Percentiles rank a stretch among this genome's conserved stretches.
Conservation (phyloP, 2,329 filamentous ascomycete species). For the Leptodontidium sp. region DNA sequence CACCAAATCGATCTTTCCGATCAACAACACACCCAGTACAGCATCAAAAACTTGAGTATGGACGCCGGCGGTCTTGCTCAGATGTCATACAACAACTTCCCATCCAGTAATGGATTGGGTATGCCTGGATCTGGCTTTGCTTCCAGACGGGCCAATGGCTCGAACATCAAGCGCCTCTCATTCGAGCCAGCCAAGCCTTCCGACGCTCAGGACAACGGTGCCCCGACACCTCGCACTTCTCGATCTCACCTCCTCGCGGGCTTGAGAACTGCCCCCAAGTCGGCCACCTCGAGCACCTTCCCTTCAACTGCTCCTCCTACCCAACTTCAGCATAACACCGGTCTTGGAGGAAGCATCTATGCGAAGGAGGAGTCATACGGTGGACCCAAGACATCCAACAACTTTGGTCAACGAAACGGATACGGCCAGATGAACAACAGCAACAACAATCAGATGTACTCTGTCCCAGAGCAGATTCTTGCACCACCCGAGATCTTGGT, state of each 20-base stretch:
- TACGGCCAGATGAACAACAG: slow-evolving; percentile 52
- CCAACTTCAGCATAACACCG: slow-evolving; percentile 53
- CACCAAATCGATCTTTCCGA: slow-evolving; percentile 24
- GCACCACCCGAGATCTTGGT: slow-evolving; percentile 84
- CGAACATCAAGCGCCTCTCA: slow-evolving; percentile 89
- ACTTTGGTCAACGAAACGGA: slow-evolving; percentile 50
- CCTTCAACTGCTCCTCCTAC: slow-evolving; percentile 70
- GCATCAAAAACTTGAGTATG: slow-evolving; percentile 58
- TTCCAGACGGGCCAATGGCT: slow-evolving; percentile 79
- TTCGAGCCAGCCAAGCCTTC: slow-evolving; percentile 76
- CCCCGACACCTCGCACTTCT: slow-evolving; percentile 88
- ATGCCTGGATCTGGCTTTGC: slow-evolving; percentile 83
- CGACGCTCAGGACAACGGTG: slow-evolving; percentile 71
- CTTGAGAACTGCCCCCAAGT: slow-evolving; percentile 92
- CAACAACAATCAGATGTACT: slow-evolving; percentile 66
- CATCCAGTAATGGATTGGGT: slow-evolving; percentile 74
- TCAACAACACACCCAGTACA: slow-evolving; percentile 36
- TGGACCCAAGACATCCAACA: slow-evolving; percentile 46
- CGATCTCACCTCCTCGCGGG: slow-evolving; percentile 94
- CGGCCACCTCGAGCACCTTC: slow-evolving; percentile 74
- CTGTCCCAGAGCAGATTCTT: slow-evolving; percentile 83
- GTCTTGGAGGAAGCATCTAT: slow-evolving; percentile 45
- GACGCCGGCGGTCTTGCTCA: slow-evolving; percentile 99
- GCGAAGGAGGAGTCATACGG: slow-evolving; percentile 45
- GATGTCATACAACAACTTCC: slow-evolving; percentile 91